Conservation (phyloP, 176 grass and related monocot genomes). For the Hsuehochloa calcarea region DNA sequence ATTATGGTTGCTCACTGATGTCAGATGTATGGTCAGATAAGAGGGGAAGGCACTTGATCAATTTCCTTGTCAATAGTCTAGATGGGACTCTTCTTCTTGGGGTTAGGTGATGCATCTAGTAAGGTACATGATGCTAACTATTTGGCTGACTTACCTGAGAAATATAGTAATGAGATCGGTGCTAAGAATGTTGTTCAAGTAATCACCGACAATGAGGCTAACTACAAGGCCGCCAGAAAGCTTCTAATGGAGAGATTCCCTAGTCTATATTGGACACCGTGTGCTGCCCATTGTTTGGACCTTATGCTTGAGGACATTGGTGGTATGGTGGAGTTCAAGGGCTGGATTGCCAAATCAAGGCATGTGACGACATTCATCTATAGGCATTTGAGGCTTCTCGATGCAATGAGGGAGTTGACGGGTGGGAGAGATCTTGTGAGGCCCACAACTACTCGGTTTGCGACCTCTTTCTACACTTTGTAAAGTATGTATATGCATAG, state of each 20-base stretch:
- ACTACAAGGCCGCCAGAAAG: background rate
- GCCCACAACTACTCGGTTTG: background rate
- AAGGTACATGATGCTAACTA: background rate
- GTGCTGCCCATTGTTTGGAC: background rate
- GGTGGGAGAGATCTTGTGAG: background rate
- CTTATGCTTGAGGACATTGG: background rate
- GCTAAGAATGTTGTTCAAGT: background rate
- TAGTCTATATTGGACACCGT: background rate
- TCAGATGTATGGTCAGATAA: background rate
- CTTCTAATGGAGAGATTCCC: background rate
- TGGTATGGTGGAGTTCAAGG: background rate
- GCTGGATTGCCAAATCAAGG: background rate
- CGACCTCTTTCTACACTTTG: background rate
- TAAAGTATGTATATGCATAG: background rate
- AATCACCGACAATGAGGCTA: background rate
- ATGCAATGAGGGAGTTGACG: background rate
- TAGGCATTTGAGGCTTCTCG: background rate
- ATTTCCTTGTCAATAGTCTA: background rate
- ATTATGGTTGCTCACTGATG: background rate
- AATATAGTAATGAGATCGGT: background rate
- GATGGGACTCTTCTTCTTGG: too few species aligned
- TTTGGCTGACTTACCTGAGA: background rate
- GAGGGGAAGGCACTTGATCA: background rate
- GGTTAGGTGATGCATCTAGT: background rate
- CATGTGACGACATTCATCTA: background rate